Evolutionary conservation across 345 rosid genomes (phyloP), one percentile per base, ranked within the genome.

Genomic region (Bruguiera parviflora): DNA sequence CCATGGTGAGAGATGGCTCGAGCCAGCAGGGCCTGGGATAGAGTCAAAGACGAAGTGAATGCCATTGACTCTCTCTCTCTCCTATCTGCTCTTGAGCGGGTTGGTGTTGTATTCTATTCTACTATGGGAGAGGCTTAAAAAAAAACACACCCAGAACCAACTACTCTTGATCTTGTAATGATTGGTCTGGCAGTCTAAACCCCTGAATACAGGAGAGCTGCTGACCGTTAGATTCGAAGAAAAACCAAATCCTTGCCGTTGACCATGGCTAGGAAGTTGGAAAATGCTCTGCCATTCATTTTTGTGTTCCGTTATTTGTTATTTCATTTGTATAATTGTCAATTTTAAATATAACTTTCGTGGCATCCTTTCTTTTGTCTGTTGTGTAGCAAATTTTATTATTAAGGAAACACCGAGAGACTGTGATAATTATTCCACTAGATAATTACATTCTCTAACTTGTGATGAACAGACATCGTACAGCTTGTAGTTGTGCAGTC

Each of bases 21-120:
- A 43, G 85, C 75, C 15, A 87, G 73, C 60, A 87, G 86, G 65
- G 81, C 82, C 63, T 83, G 92, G 3, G 92, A 84, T 43, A 88
- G 84, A 5, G 82, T 67, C 46, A 78, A 67, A 66, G 96, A 84
- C 6, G 88, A 84, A 68, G 90, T 75, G 6, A 89, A 81, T 69
- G 89, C 87, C 89, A 82, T 91, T 60, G 39, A 47, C 60, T 16
- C 27, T 16, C 22, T 66, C 28, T 21, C 53, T 24, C n/a, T 61
- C 25, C 0, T 2, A 13, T 55, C 58, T 53, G 21, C 27, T 55
- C 27, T n/a, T 8, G 59, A 10, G 59, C 49, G 13, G 16, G 18
- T 43, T 13, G 49, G 49, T 13, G 49, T 28, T 22, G 22, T 2
- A 21, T 61, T 32, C 35, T 43, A 4, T 13, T 13, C 15, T 39